Evolutionary conservation across 2,329 filamentous ascomycete genomes (phyloP).

Genomic region (Emergomyces orientalis): DNA sequence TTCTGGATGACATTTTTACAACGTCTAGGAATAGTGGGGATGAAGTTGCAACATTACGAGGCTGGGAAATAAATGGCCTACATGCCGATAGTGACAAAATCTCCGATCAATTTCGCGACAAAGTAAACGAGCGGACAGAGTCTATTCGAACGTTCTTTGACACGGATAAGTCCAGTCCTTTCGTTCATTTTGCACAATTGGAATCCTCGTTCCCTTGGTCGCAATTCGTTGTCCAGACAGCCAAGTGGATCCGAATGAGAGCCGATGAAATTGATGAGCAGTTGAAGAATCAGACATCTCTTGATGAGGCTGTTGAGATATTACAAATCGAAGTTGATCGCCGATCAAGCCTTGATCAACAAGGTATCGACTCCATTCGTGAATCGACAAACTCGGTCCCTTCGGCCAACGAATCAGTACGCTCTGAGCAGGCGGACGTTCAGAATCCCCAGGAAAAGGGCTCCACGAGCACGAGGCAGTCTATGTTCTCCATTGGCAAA

Average conservation of each 20-base stretch:
- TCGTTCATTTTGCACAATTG: conserved; percentile 37
- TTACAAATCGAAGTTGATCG: conserved; percentile 24
- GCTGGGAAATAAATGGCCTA: conserved; percentile 14
- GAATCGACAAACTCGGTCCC: conserved; percentile 27
- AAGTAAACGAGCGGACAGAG: conserved; percentile 6
- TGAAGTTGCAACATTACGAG: conserved; percentile 6
- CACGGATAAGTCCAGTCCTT: conserved; percentile 6
- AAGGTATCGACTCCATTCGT: conserved; percentile 21
- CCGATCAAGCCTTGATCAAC: conserved; percentile 19
- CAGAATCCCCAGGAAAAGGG: neutral
- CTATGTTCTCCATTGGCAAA: neutral
- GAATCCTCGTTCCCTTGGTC: conserved; percentile 43
- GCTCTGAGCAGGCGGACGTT: neutral
- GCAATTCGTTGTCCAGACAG: conserved; percentile 36
- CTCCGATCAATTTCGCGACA: neutral
- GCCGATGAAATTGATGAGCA: conserved; percentile 37
- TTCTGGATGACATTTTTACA: conserved; percentile 11
- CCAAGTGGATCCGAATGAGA: conserved; percentile 41
- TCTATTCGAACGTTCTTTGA: conserved; percentile 5
- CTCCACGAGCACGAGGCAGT: neutral
- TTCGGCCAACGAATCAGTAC: neutral
- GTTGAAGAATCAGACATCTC: conserved; percentile 37
- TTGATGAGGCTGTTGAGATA: conserved; percentile 23
- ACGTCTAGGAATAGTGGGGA: neutral
- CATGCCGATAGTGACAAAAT: conserved; percentile 2